These are phyloP conservation scores for Fomitopsis pulvina DNA, from an alignment of 768 basidiomycete species.

Conservation along the genomic window DNA sequence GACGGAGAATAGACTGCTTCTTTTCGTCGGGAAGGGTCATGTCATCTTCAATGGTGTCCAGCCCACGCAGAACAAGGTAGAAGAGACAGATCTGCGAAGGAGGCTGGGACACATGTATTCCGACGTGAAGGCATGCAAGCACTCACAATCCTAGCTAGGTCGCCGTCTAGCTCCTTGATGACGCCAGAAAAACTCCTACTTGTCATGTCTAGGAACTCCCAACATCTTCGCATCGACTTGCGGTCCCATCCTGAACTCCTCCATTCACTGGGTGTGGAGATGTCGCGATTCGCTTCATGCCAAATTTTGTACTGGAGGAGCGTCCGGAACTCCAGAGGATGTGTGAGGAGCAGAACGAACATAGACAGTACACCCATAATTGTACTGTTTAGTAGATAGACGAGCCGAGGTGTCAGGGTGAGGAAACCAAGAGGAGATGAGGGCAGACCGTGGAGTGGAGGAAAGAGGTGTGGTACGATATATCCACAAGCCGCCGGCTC, in stretches of 20 bases:
- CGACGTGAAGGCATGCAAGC: too few relatives aligned
- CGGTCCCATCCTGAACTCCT: slow-evolving; percentile 84
- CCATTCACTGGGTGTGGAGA: slow-evolving; percentile 68
- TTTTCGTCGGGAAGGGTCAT: slow-evolving; percentile 86
- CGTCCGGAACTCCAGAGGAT: slow-evolving; percentile 78
- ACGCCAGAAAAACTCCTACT: slow-evolving; percentile 89
- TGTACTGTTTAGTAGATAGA: neutral
- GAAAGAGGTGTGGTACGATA: slow-evolving; percentile 5
- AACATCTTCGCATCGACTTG: slow-evolving; percentile 79
- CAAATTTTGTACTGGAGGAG: slow-evolving; percentile 81
- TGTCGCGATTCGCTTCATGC: slow-evolving; percentile 77
- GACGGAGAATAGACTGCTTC: slow-evolving; percentile 81
- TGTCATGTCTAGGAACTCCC: slow-evolving; percentile 83
- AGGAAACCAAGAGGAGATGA: neutral
- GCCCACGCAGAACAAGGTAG: slow-evolving; percentile 86
- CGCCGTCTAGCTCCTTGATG: slow-evolving; percentile 94
- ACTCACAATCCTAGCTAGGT: slow-evolving; percentile 86
- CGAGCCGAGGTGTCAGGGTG: neutral
- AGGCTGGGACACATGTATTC: neutral
- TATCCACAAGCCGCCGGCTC: neutral
- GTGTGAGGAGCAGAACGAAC: slow-evolving; percentile 64
- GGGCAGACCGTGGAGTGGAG: neutral
- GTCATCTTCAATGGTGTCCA: slow-evolving; percentile 99
- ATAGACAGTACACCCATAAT: slow-evolving; percentile 53
- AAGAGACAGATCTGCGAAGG: slow-evolving; percentile 77